These are phyloP conservation scores for Mycena galericulata DNA, from an alignment of 768 basidiomycete species.

Conservation along the genomic window DNA sequence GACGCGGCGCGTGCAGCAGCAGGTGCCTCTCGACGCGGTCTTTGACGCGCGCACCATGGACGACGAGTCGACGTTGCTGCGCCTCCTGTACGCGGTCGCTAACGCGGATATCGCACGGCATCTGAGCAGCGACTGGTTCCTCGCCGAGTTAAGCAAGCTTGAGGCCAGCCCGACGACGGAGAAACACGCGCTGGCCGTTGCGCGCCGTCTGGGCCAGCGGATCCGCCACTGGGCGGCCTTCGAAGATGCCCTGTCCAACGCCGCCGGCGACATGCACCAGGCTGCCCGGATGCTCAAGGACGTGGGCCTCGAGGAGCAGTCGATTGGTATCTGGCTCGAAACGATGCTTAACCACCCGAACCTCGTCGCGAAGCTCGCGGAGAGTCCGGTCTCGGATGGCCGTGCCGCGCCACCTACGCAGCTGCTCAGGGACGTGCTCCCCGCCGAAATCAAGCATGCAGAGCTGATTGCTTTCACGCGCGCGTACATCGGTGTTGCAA, in stretches of 20 bases:
- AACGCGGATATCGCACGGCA: slow-evolving; percentile 73
- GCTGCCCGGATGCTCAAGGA: slow-evolving; percentile 69
- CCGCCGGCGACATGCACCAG: slow-evolving; percentile 60
- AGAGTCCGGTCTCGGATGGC: slow-evolving; percentile 51
- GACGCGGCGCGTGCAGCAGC: slow-evolving; percentile 54
- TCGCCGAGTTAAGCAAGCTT: slow-evolving; percentile 54
- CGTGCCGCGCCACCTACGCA: slow-evolving; percentile 52
- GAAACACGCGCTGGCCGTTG: slow-evolving; percentile 56
- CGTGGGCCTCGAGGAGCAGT: slow-evolving; percentile 71
- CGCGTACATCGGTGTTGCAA: slow-evolving; percentile 74
- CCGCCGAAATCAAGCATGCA: slow-evolving; percentile 52
- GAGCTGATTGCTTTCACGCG: slow-evolving; percentile 75
- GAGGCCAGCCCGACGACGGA: slow-evolving; percentile 52
- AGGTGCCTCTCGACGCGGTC: slow-evolving; percentile 64
- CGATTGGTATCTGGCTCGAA: slow-evolving; percentile 79
- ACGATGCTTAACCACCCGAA: slow-evolving; percentile 73
- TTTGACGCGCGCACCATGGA: slow-evolving; percentile 68
- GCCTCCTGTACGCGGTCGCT: slow-evolving; percentile 72
- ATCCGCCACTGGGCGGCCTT: slow-evolving; percentile 71
- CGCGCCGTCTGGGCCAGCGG: slow-evolving; percentile 60
- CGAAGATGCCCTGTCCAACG: slow-evolving; percentile 69
- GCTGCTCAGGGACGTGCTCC: slow-evolving; percentile 48
- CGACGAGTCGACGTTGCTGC: slow-evolving; percentile 66
- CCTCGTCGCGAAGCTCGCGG: slow-evolving; percentile 58
- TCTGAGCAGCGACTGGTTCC: slow-evolving; percentile 59